A percentile compares a stretch with the other conserved stretches of the same genome.
These are phyloP conservation scores for Cnidoscolus chayamansa DNA, from an alignment of 441 rosid genomes.

Conservation along the genomic window DNA sequence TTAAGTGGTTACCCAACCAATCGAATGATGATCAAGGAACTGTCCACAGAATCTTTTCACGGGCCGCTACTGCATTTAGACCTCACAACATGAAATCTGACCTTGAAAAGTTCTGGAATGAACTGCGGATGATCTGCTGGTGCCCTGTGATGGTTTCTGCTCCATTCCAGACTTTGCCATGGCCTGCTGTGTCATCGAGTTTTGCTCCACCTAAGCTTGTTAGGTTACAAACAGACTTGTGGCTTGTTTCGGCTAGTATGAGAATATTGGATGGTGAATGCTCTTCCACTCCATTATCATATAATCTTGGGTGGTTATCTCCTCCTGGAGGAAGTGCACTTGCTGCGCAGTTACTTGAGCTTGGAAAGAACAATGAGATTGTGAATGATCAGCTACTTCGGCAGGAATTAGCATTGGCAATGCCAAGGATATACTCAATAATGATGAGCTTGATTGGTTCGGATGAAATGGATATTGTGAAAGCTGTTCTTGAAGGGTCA, in stretches of 20 bases:
- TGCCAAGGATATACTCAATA: constrained; percentile 88
- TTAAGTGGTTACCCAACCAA: constrained; percentile 82
- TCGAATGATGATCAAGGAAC: constrained; percentile 64
- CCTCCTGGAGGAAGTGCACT: constrained; percentile 95
- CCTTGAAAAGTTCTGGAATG: constrained; percentile 86
- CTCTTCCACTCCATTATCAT: constrained; percentile 89
- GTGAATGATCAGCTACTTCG: constrained; percentile 76
- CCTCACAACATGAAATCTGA: constrained; percentile 74
- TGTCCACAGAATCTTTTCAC: constrained; percentile 70
- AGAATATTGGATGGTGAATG: constrained; percentile 96
- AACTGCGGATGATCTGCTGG: constrained; percentile 90
- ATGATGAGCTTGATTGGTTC: constrained; percentile 69
- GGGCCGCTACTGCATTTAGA: constrained; percentile 87
- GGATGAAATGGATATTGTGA: constrained; percentile 97
- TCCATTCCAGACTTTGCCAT: constrained; percentile 81
- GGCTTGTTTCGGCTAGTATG: constrained; percentile 99
- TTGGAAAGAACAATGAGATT: constrained; percentile 92
- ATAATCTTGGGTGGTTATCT: constrained; percentile 89
- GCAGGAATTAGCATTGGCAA: constrained; percentile 85
- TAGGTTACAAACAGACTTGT: constrained; percentile 72
- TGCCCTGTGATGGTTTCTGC: constrained; percentile 92
- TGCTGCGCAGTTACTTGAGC: constrained; percentile 98
- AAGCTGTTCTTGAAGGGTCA: constrained; percentile 98
- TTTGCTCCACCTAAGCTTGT: constrained; percentile 99
- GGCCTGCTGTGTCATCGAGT: constrained; percentile 82